phyloP scores from a whole-genome alignment of 495 filamentous ascomycete genomes.

The Bathelium albidoporum region DNA sequence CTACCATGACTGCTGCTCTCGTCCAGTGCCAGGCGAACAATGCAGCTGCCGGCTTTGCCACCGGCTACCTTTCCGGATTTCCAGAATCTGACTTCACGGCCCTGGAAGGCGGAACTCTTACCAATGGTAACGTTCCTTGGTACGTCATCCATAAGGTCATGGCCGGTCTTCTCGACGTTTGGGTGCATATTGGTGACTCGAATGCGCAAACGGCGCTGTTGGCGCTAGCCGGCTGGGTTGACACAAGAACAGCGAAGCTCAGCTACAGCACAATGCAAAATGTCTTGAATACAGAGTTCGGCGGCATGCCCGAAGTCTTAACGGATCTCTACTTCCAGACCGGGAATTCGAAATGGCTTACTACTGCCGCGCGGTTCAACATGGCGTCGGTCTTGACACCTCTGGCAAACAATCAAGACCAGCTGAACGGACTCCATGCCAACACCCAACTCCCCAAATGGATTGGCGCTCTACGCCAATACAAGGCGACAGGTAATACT shows the following conservation, averaged over 20 bases:
- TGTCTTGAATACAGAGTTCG: conserved; percentile 31
- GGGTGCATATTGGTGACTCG: conserved; percentile 25
- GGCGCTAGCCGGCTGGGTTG: conserved; percentile 30
- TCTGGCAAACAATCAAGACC: conserved; percentile 25
- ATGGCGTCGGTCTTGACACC: conserved; percentile 30
- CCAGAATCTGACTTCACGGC: conserved; percentile 30
- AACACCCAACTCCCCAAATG: conserved; percentile 35
- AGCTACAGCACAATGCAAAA: conserved; percentile 29
- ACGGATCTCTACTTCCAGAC: conserved; percentile 28
- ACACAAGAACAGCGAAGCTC: conserved; percentile 26
- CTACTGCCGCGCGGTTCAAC: conserved; percentile 30
- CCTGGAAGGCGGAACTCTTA: conserved; percentile 24
- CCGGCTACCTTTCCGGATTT: conserved; percentile 31
- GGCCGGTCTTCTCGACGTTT: conserved; percentile 30
- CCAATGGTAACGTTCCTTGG: conserved; percentile 25
- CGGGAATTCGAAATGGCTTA: conserved; percentile 27
- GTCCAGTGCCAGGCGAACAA: conserved; percentile 34
- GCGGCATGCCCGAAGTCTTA: conserved; percentile 34
- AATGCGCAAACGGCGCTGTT: conserved; percentile 26
- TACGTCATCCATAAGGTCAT: conserved; percentile 27
- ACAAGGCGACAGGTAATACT: conserved; percentile 25
- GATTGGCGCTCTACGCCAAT: conserved; percentile 29
- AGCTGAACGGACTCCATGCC: conserved; percentile 32
- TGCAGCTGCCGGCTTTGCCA: conserved; percentile 20
- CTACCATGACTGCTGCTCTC: conserved; percentile 28